These are phyloP conservation scores for Grosmannia huntii DNA, from an alignment of 2,329 filamentous ascomycete genomes.

Conservation along the genomic window DNA sequence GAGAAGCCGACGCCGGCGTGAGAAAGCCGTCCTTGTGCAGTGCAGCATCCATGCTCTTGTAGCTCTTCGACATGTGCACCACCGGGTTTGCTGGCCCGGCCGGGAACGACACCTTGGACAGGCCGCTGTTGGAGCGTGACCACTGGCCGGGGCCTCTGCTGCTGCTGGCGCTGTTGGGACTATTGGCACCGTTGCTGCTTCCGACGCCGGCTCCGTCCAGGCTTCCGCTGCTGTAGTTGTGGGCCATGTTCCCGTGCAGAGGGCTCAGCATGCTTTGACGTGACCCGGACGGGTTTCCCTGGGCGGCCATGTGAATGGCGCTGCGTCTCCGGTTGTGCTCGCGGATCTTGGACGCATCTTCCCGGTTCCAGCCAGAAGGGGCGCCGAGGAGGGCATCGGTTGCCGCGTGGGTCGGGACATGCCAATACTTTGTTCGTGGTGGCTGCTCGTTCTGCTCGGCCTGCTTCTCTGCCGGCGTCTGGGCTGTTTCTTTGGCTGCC, in stretches of 20 bases:
- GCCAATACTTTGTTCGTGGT: constrained; percentile 34
- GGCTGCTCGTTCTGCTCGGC: constrained; percentile 16
- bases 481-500: constrained; percentile 38
- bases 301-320: constrained; percentile 21
- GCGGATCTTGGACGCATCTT: constrained; percentile 33
- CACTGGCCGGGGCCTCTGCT: not conserved
- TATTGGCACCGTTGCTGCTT: not conserved
- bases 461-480: too few relatives aligned
- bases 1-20: not conserved
- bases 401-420: constrained; percentile 50
- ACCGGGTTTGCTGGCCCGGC: constrained; percentile 2
- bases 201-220: not conserved
- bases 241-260: constrained; percentile 7
- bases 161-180: not conserved
- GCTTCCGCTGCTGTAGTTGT: constrained; percentile 1
- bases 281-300: not conserved
- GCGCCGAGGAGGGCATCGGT: constrained; percentile 42
- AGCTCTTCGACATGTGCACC: constrained; percentile 9
- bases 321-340: constrained; percentile 38
- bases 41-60: constrained; percentile 11
- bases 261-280: constrained; percentile 6
- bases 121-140: constrained; percentile 5
- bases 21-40: not conserved
- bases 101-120: constrained; percentile 9
- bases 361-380: constrained; percentile 35